These are phyloP conservation scores for Brachypodium distachyon DNA, from an alignment of 202 grass and related monocot species.

Conservation along the genomic window DNA sequence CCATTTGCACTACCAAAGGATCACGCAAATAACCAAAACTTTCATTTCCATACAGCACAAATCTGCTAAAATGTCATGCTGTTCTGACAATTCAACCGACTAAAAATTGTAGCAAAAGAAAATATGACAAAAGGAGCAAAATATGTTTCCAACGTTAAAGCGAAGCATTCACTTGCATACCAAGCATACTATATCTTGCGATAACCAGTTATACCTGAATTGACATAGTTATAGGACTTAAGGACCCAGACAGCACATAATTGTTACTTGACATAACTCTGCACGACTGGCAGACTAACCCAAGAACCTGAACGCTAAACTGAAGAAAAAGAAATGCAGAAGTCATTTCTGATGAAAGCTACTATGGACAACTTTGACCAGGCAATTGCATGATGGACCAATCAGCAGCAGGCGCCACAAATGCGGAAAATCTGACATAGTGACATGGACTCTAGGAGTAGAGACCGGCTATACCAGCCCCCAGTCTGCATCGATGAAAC, in stretches of 20 bases:
- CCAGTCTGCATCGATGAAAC: constrained; percentile 43
- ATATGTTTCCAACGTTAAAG: background rate
- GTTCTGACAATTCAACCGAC: background rate
- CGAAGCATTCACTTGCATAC: constrained; percentile 8
- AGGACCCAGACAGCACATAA: constrained; percentile 25
- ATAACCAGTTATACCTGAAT: constrained; percentile 36
- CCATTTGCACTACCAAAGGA: background rate
- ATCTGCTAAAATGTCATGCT: background rate
- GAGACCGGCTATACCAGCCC: constrained; percentile 30
- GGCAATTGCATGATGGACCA: constrained; percentile 16
- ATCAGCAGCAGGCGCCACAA: constrained; percentile 16
- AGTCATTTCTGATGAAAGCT: constrained; percentile 27
- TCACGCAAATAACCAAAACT: background rate
- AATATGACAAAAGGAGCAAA: background rate
- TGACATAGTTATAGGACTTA: constrained; percentile 28
- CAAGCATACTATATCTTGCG: constrained; percentile 44
- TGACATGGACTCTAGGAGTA: constrained; percentile 1
- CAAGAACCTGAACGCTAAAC: constrained; percentile 16
- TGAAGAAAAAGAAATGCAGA: constrained; percentile 32
- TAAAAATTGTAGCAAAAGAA: background rate
- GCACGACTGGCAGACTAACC: constrained; percentile 8
- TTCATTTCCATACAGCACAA: background rate
- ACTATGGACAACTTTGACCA: constrained; percentile 33
- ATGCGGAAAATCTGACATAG: constrained; percentile 14
- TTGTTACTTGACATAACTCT: constrained; percentile 20